These are phyloP conservation scores for Kwoniella dejecticola DNA, from an alignment of 768 basidiomycete genomes.

Conservation along the genomic window DNA sequence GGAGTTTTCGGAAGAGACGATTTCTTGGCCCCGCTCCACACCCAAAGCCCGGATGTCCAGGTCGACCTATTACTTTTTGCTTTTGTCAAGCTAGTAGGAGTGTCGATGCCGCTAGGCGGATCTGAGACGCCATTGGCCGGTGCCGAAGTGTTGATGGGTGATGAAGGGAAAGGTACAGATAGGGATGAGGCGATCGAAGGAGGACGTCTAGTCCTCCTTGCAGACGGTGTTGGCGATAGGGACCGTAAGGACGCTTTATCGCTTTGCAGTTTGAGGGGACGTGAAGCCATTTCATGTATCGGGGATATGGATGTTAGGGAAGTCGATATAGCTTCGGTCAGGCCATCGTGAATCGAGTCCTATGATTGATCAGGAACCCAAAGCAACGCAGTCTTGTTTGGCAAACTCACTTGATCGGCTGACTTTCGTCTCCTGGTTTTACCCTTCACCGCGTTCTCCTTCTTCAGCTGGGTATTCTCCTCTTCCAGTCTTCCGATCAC, in stretches of 20 bases:
- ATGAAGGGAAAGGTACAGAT: slow-evolving; percentile 21
- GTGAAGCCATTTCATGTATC: slow-evolving; percentile 9
- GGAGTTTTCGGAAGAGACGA: not conserved
- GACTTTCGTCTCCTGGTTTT: not conserved
- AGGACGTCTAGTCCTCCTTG: slow-evolving; percentile 11
- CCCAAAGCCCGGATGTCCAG: slow-evolving; percentile 50
- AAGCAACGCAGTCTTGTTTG: not conserved
- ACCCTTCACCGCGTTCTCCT: slow-evolving; percentile 13
- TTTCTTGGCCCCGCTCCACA: slow-evolving; percentile 30
- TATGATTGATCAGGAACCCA: not conserved
- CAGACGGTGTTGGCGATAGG: slow-evolving; percentile 26
- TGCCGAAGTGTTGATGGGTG: slow-evolving; percentile 6
- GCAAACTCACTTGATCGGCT: slow-evolving; percentile 23
- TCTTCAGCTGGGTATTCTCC: slow-evolving; percentile 39
- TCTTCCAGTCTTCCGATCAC: slow-evolving; percentile 25
- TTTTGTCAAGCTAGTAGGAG: not conserved
- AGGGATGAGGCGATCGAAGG: slow-evolving; percentile 32
- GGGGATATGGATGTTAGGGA: slow-evolving; percentile 33
- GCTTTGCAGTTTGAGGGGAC: not conserved
- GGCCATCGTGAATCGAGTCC: slow-evolving; percentile 45
- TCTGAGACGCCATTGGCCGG: no score
- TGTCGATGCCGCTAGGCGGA: not conserved
- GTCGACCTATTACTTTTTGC: slow-evolving; percentile 21
- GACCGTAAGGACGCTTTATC: slow-evolving; percentile 1
- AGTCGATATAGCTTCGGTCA: slow-evolving; percentile 52